These are phyloP conservation scores for Sechiopsis laciniata DNA, from an alignment of 306 rosid species.

Conservation along the genomic window DNA sequence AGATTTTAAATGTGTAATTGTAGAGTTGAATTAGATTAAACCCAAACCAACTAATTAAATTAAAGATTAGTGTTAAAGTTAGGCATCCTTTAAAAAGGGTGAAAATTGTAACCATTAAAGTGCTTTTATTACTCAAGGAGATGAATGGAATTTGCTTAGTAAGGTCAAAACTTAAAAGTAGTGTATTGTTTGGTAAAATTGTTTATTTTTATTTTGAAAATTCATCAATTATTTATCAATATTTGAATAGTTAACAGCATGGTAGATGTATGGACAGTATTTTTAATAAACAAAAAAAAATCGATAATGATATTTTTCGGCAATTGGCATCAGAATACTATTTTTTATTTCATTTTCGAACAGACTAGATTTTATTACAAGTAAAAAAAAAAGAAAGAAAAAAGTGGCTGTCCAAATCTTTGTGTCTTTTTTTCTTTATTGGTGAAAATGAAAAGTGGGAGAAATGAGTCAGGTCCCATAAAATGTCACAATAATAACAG, in stretches of 20 bases:
- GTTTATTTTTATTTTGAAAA: neutral
- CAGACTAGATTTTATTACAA: neutral
- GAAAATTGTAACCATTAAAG: too few relatives aligned
- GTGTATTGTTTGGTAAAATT: neutral
- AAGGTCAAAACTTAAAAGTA: too few relatives aligned
- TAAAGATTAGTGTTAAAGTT: too few relatives aligned
- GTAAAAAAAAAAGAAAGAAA: neutral
- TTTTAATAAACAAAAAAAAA: neutral
- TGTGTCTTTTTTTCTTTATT: slow-evolving; percentile 2
- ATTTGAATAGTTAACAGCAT: neutral
- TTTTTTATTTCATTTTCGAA: neutral
- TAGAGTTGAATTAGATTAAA: too few relatives aligned
- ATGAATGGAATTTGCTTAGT: too few relatives aligned
- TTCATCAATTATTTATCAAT: neutral
- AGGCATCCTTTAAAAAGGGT: too few relatives aligned
- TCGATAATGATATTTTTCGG: neutral
- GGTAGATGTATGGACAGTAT: neutral
- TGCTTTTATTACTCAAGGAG: too few relatives aligned
- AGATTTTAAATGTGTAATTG: too few relatives aligned
- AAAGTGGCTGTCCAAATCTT: slow-evolving; percentile 15
- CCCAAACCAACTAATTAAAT: too few relatives aligned
- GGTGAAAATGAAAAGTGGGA: slow-evolving; percentile 16
- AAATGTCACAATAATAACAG: slow-evolving; percentile 8
- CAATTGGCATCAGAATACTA: neutral
- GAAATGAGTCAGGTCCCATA: slow-evolving; percentile 17